Evolutionary conservation across 208 protist genomes (phyloP).

Genomic region (Endotrypanum monterogeii): DNA sequence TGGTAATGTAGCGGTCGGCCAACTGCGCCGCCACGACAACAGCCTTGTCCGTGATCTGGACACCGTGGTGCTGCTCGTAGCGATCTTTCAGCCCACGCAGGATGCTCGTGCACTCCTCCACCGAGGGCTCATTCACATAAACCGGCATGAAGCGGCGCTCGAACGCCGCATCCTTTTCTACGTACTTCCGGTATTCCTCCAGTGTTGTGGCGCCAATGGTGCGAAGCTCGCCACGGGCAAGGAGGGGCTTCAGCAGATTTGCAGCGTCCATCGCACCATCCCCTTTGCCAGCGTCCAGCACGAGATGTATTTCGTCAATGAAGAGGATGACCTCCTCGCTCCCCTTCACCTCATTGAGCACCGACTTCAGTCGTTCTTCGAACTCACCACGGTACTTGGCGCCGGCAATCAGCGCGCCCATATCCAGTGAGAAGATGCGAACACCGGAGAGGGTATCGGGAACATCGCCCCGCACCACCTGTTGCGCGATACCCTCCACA

Average conservation of each 20-base stretch:
- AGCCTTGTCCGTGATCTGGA: conserved; percentile 90
- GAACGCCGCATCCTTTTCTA: conserved; percentile 99
- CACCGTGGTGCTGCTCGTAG: conserved; percentile 94
- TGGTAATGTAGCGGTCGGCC: conserved; percentile 96
- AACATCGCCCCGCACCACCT: conserved; percentile 93
- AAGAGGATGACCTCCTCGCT: conserved; percentile 98
- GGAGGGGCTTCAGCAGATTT: conserved; percentile 99
- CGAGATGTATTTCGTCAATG: conserved; percentile 99
- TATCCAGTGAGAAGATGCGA: conserved; percentile 95
- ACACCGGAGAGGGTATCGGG: conserved; percentile 88
- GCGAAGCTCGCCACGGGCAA: conserved; percentile 96
- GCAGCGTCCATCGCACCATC: conserved; percentile 98
- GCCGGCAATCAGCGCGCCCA: conserved; percentile 98
- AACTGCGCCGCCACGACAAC: conserved; percentile 92
- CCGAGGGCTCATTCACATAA: conserved; percentile 95
- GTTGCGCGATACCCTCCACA: conserved; percentile 93
- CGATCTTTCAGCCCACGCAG: conserved; percentile 95
- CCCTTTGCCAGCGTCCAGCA: conserved; percentile 97
- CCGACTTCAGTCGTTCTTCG: conserved; percentile 99
- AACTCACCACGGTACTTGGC: conserved; percentile 99
- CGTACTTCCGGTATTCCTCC: conserved; percentile 98
- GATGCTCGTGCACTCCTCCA: conserved; percentile 98
- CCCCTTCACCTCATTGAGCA: conserved; percentile 98
- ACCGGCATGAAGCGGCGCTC: conserved; percentile 99
- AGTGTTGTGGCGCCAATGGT: conserved; percentile 98